Evolutionary conservation across 805 yeast genomes (phyloP).

Genomic region (Blastobotrys attinorum): DNA sequence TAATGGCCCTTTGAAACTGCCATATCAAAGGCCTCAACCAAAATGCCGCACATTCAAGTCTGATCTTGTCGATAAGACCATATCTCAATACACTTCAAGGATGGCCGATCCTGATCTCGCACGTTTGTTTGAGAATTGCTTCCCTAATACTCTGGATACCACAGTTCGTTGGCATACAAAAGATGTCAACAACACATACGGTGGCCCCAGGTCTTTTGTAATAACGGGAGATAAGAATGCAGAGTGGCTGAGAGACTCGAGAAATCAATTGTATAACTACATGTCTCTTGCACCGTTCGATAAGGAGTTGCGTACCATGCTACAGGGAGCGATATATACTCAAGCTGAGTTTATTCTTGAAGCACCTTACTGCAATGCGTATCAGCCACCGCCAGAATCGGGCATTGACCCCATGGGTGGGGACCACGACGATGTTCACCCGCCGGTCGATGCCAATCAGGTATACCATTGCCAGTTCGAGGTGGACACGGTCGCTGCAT

Average conservation of each 20-base stretch:
- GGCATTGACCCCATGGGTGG: constrained; percentile 31
- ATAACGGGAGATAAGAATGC: constrained; percentile 94
- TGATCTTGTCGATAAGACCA: constrained; percentile 49
- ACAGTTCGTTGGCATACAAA: constrained; percentile 63
- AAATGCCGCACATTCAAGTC: constrained; percentile 70
- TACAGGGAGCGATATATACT: constrained; percentile 73
- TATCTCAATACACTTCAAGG: constrained; percentile 42
- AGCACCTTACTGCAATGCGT: constrained; percentile 85
- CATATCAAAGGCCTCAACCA: constrained; percentile 68
- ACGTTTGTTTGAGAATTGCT: constrained; percentile 67
- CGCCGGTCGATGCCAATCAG: constrained; percentile 58
- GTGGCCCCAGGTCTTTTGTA: constrained; percentile 55
- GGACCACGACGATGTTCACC: constrained; percentile 52
- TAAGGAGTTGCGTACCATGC: constrained; percentile 38
- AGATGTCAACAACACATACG: constrained; percentile 39
- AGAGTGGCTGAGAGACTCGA: constrained; percentile 86
- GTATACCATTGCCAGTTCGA: constrained; percentile 91
- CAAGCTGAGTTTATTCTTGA: constrained; percentile 57
- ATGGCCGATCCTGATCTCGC: constrained; percentile 60
- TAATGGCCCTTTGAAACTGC: constrained; percentile 46
- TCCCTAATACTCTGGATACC: constrained; percentile 86
- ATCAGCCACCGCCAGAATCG: constrained; percentile 61
- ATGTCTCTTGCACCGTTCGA: constrained; percentile 53
- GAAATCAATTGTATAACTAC: constrained; percentile 73
- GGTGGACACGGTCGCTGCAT: constrained; percentile 76